These are phyloP conservation scores for Aphanomyces cochlioides DNA, from an alignment of 352 stramenopile species.

Conservation along the genomic window DNA sequence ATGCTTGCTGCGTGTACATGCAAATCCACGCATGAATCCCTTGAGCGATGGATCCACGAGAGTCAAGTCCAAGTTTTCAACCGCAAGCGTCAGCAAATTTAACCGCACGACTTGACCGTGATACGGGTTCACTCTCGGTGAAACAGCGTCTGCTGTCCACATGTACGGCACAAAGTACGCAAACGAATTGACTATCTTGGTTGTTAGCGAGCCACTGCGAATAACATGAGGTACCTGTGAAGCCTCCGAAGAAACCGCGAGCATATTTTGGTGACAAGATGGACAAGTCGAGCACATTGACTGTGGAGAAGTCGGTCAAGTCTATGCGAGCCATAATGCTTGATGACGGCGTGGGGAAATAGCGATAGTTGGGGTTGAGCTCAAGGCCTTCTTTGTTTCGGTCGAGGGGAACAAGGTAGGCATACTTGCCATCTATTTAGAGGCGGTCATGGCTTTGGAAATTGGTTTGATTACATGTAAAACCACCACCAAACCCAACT, in stretches of 20 bases:
- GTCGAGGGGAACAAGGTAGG: constrained; percentile 57
- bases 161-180: constrained; percentile 76
- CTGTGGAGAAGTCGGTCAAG: constrained; percentile 44
- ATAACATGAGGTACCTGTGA: constrained; percentile 46
- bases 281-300: constrained; percentile 53
- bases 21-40: constrained; percentile 66
- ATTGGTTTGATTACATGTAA: constrained; percentile 47
- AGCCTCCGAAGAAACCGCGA: constrained; percentile 43
- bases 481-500: constrained; percentile 60
- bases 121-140: constrained; percentile 49
- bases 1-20: constrained; percentile 37
- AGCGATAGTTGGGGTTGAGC: constrained; percentile 54
- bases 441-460: background rate
- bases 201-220: background rate
- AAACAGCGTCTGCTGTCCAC: constrained; percentile 40
- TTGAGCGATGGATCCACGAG: constrained; percentile 46
- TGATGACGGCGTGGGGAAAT: constrained; percentile 66
- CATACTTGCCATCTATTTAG: constrained; percentile 49
- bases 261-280: constrained; percentile 37
- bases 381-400: constrained; percentile 47
- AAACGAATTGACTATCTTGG: constrained; percentile 49
- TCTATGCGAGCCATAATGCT: constrained; percentile 58
- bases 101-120: constrained; percentile 57
- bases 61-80: constrained; percentile 53
- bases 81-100: constrained; percentile 60